Base-by-base conservation (phyloP, 768 basidiomycete species). In the Tricholomella constricta region DNA sequence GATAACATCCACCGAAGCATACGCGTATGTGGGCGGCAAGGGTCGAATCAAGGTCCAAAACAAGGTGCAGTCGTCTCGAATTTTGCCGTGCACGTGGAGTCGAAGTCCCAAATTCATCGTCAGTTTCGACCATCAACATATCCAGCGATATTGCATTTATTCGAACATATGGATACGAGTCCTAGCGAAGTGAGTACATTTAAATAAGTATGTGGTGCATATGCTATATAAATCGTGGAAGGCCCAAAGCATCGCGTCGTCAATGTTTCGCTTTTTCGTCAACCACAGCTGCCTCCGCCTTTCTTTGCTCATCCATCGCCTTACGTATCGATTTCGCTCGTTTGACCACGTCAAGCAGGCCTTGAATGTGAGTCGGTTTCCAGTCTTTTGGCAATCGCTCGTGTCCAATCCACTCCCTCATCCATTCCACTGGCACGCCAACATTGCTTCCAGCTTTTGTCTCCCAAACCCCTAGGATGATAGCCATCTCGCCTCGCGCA, bases 401-500 rank as follows among this genome's bases (percentile, higher is more conserved):
- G 27, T 80, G 56, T 9, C 64, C 59, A 23, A 84, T 70, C 84
- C 84, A 87, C 4, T 65, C 61, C 15, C 72, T 64, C 22, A 85
- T 60, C 65, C 77, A 75, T 29, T 78, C 73, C 31, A 77, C 61
- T 0, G 78, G 76, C 5, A 80, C 61, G 0, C 82, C 82, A 0
- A 70, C 62, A 29, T 71, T 74, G 2, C 48, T 61, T 4, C 68
- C 69, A 8, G 69, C 69, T n/a, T 64, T 69, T 34, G 59, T 63
- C 55, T 76, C 76, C 73, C 80, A 82, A 6, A 87, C 72, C 1
- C 82, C 83, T 12, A 86, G 69, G 7, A 85, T 79, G 45, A 87
- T 79, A 0, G 79, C 82, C 75, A 87, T 83, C 67, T 88, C 86
- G 15, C 84, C 86, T 3, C 84, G 76, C 2, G 85, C 86, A 48